Conservation (phyloP, 495 filamentous ascomycete genomes). For the Aspergillus leporis region DNA sequence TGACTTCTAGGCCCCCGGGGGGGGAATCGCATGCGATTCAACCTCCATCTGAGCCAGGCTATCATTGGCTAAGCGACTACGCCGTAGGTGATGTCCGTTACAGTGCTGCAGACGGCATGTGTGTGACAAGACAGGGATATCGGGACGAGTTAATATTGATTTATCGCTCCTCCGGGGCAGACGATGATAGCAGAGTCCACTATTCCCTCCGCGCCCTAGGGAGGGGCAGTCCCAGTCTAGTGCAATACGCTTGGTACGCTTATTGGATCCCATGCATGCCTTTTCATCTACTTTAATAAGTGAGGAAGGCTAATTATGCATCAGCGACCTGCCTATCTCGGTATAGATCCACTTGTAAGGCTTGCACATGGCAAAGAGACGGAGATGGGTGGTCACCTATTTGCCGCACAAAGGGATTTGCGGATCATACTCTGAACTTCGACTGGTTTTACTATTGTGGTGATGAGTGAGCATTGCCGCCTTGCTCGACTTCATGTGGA, state of each 20-base stretch:
- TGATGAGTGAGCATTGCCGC: background rate
- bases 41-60: background rate
- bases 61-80: background rate
- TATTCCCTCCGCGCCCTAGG: background rate
- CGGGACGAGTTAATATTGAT: background rate
- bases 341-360: conserved; percentile 6
- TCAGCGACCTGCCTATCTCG: conserved; percentile 10
- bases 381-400: background rate
- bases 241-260: background rate
- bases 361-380: background rate
- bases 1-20: background rate
- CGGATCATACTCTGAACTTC: background rate
- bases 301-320: background rate
- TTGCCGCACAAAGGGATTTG: background rate
- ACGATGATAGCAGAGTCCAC: background rate
- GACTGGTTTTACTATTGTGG: background rate
- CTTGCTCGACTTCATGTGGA: no score
- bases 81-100: background rate
- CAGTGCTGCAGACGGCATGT: background rate
- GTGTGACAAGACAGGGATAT: conserved; percentile 3
- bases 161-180: background rate
- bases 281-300: conserved; percentile 1
- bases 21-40: background rate
- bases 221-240: background rate
- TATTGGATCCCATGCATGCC: background rate